Evolutionary conservation across 2,329 filamentous ascomycete genomes (phyloP).

Genomic region (Hypoxylon sp.): DNA sequence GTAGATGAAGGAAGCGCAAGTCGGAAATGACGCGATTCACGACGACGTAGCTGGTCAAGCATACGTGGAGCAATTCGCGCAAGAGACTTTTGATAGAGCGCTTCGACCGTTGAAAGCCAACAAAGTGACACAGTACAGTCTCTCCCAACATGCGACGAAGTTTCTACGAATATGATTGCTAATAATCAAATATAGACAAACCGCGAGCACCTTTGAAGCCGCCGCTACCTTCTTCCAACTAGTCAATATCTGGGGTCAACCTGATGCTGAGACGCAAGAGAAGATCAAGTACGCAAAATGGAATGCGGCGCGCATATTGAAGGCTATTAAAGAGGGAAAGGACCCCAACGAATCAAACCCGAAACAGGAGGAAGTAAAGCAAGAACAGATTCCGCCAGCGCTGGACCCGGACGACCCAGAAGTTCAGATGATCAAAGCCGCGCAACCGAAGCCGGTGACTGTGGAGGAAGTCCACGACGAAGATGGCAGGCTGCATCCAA

Average conservation of each 20-base stretch:
- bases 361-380: slow-evolving; percentile 67
- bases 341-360: slow-evolving; percentile 96
- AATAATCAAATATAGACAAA: slow-evolving; percentile 72
- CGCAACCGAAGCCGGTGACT: slow-evolving; percentile 59
- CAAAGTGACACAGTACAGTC: slow-evolving; percentile 80
- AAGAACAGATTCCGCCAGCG: slow-evolving; percentile 61
- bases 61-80: slow-evolving; percentile 93
- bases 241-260: slow-evolving; percentile 83
- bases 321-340: slow-evolving; percentile 89
- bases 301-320: slow-evolving; percentile 91
- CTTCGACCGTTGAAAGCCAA: slow-evolving; percentile 86
- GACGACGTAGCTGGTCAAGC: slow-evolving; percentile 91
- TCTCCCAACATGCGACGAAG: neutral
- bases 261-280: slow-evolving; percentile 81
- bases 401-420: slow-evolving; percentile 77
- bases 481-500: slow-evolving; percentile 52
- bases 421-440: slow-evolving; percentile 66
- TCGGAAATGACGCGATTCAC: slow-evolving; percentile 83
- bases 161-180: slow-evolving; percentile 17
- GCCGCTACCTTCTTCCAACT: slow-evolving; percentile 94
- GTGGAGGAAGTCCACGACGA: slow-evolving; percentile 69
- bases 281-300: slow-evolving; percentile 98
- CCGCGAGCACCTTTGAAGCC: slow-evolving; percentile 93
- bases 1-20: slow-evolving; percentile 79
- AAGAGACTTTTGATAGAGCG: slow-evolving; percentile 88